A percentile compares a stretch with the other conserved stretches of the same genome.
phyloP scores from a whole-genome alignment of 139 green algal genomes.

The Pleodorina starrii region DNA sequence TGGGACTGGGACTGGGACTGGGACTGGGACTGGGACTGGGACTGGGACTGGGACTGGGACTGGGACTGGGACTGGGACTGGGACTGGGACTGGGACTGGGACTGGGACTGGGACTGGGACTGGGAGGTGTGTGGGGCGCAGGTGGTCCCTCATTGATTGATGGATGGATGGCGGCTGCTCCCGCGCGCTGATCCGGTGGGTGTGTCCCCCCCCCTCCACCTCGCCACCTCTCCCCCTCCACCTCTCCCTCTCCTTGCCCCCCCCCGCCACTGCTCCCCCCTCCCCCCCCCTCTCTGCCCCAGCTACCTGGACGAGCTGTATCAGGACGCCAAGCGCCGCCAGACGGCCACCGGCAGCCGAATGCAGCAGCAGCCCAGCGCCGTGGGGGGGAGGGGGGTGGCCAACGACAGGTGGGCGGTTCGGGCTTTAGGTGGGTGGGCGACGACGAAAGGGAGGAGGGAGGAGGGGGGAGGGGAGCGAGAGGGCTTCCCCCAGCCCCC shows the following conservation, averaged over 20 bases:
- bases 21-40: background rate
- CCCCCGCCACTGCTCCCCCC: background rate
- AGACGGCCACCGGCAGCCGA: background rate
- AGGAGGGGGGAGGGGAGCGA: no score
- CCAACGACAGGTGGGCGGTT: background rate
- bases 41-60: background rate
- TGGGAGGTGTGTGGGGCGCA: no score
- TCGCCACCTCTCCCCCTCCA: no score
- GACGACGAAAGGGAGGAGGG: no score
- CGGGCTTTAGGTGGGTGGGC: no score
- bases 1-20: background rate
- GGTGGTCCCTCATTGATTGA: background rate
- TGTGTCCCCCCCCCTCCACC: no score
- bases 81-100: background rate
- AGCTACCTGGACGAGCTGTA: slow-evolving; percentile 91
- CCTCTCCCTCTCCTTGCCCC: background rate
- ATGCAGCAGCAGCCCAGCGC: background rate
- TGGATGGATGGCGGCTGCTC: no score
- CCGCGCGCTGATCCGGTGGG: no score
- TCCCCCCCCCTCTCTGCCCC: background rate
- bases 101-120: background rate
- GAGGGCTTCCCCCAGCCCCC: no score
- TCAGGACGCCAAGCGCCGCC: slow-evolving; percentile 45
- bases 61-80: background rate
- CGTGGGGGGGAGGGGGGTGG: background rate